phyloP scores from a whole-genome alignment of 441 rosid genomes.

The Sinapis alba region DNA sequence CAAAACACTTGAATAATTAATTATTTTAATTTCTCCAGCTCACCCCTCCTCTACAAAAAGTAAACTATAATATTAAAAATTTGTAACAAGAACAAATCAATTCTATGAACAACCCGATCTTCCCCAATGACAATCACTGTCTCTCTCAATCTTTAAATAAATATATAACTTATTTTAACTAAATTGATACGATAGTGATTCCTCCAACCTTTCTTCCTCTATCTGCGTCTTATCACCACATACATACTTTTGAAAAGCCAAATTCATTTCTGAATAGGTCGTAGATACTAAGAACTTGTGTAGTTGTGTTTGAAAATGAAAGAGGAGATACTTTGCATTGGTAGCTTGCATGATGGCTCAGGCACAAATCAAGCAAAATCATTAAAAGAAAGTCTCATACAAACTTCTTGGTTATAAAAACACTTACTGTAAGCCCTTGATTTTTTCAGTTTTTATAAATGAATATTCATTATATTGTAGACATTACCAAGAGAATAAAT shows the following conservation, averaged over 20 bases:
- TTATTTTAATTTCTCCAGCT: constrained; percentile 12
- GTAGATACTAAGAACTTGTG: background rate
- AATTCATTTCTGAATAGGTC: background rate
- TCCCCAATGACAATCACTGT: constrained; percentile 1
- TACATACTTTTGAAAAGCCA: constrained; percentile 19
- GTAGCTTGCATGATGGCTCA: background rate
- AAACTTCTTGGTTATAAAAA: background rate
- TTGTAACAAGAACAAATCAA: constrained; percentile 1
- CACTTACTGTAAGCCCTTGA: background rate
- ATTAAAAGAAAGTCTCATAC: constrained; percentile 1
- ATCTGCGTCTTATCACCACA: constrained; percentile 42
- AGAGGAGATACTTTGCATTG: background rate
- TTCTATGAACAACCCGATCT: background rate
- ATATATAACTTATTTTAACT: background rate
- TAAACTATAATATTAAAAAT: background rate
- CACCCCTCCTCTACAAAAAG: background rate
- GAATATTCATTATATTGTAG: background rate
- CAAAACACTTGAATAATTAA: background rate
- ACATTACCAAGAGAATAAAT: background rate
- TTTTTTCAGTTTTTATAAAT: background rate
- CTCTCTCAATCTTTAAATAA: constrained; percentile 8
- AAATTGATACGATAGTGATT: constrained; percentile 19
- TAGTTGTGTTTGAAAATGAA: background rate
- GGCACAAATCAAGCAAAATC: background rate
- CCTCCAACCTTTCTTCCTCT: constrained; percentile 3